A percentile compares a stretch with the other conserved stretches of the same genome.
Evolutionary conservation across 371 early-diverging fungal species (phyloP).

Genomic region (Mortierella sp.): DNA sequence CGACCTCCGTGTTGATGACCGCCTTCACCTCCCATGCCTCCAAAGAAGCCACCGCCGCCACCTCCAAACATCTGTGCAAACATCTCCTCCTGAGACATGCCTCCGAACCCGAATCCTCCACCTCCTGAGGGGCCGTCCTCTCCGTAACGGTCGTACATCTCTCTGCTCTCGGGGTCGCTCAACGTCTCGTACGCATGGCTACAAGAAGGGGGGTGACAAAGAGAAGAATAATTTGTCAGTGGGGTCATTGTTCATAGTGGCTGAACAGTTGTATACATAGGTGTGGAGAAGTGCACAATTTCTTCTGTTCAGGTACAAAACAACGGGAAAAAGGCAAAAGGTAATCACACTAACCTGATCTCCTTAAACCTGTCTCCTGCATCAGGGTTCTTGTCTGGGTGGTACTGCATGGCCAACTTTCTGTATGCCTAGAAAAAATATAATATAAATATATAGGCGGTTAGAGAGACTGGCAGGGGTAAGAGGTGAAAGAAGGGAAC

Average conservation of each 20-base stretch:
- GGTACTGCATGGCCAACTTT: constrained; percentile 93
- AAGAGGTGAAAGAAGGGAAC: not conserved
- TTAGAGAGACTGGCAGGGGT: not conserved
- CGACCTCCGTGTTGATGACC: constrained; percentile 52
- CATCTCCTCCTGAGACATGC: constrained; percentile 83
- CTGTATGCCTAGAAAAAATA: constrained; percentile 80
- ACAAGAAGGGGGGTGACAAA: not conserved
- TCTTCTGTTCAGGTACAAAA: not conserved
- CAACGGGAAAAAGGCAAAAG: not conserved
- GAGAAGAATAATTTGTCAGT: not conserved
- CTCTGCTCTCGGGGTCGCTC: constrained; percentile 89
- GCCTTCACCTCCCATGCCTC: constrained; percentile 64
- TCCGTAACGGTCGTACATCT: constrained; percentile 89
- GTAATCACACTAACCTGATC: constrained; percentile 63
- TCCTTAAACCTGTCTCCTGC: constrained; percentile 92
- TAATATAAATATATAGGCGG: not conserved
- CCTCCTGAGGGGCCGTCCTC: constrained; percentile 83
- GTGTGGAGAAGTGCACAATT: not conserved
- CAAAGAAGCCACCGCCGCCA: constrained; percentile 64
- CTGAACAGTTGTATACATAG: not conserved
- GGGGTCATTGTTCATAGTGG: not conserved
- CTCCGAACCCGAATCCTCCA: constrained; percentile 60
- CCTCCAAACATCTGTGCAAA: constrained; percentile 91
- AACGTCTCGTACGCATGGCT: constrained; percentile 96
- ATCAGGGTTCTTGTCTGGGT: constrained; percentile 93